Percentiles rank a stretch among this genome's conserved stretches.
phyloP scores from a whole-genome alignment of 2,329 filamentous ascomycete genomes.

The Neofusicoccum cordaticola region DNA sequence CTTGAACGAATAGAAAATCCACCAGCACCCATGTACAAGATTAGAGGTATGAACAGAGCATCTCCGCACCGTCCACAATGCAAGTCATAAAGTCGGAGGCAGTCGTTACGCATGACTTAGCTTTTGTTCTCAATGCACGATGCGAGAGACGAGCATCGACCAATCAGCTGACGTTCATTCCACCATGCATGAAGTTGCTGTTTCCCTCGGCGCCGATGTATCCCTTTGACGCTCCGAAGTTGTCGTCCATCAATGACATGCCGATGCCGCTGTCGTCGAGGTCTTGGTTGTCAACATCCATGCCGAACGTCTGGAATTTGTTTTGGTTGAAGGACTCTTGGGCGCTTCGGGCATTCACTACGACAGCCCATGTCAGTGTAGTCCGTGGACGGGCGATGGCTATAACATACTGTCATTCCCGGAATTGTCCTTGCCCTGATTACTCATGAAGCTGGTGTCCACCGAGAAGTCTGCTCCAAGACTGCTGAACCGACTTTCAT shows the following conservation, averaged over 20 bases:
- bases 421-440: constrained; percentile 14
- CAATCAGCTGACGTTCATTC: constrained; percentile 11
- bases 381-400: neutral
- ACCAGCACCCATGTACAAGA: constrained; percentile 12
- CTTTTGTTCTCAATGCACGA: neutral
- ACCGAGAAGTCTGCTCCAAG: constrained; percentile 36
- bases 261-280: constrained; percentile 21
- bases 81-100: constrained; percentile 16
- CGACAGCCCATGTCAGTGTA: constrained; percentile 11
- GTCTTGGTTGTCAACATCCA: constrained; percentile 16
- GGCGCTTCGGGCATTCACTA: constrained; percentile 10
- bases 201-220: constrained; percentile 10
- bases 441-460: constrained; percentile 18
- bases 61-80: constrained; percentile 11
- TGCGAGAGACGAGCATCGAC: neutral
- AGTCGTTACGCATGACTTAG: constrained; percentile 12
- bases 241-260: constrained; percentile 20
- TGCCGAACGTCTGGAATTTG: constrained; percentile 16
- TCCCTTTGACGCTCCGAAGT: constrained; percentile 4
- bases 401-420: constrained; percentile 18
- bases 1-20: neutral
- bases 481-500: constrained; percentile 39
- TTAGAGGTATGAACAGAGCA: constrained; percentile 16
- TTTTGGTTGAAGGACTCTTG: constrained; percentile 14
- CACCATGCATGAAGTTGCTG: constrained; percentile 7